Evolutionary conservation across 139 green algal species (phyloP).

Genomic region (Microglena sp.): DNA sequence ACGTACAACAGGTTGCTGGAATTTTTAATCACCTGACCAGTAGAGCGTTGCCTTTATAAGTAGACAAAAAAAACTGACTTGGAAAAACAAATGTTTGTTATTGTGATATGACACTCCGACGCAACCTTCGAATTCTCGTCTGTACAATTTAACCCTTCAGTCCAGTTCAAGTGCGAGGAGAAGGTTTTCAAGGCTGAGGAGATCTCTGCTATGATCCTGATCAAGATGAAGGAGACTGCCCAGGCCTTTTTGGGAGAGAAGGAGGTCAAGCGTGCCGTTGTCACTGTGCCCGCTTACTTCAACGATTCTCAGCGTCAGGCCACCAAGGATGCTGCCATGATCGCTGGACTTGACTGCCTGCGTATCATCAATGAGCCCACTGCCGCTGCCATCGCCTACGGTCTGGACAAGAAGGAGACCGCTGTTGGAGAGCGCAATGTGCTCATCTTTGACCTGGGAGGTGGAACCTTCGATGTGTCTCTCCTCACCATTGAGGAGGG

Average conservation of each 20-base stretch:
- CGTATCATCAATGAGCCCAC: constrained; percentile 99
- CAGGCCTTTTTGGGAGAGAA: constrained; percentile 49
- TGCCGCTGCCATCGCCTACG: constrained; percentile 88
- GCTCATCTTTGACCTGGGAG: constrained; percentile 94
- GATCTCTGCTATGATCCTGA: constrained; percentile 92
- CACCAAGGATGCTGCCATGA: constrained; percentile 92
- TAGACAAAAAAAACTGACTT: too few relatives aligned
- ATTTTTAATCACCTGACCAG: too few relatives aligned
- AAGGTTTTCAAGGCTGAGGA: constrained; percentile 93
- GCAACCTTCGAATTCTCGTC: too few relatives aligned
- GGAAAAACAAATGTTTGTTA: too few relatives aligned
- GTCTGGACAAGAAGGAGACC: constrained; percentile 71
- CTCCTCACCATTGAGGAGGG: constrained; percentile 97
- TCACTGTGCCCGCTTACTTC: constrained; percentile 98
- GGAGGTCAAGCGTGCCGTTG: constrained; percentile 84
- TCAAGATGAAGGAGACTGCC: constrained; percentile 96
- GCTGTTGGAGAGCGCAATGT: constrained; percentile 68
- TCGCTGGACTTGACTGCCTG: constrained; percentile 91
- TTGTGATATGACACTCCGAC: too few relatives aligned
- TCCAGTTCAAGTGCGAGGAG: constrained; percentile 69
- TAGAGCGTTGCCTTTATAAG: too few relatives aligned
- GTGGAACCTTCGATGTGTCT: constrained; percentile 96
- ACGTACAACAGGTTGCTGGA: too few relatives aligned
- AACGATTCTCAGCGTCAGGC: constrained; percentile 96
- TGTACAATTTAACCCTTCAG: too few relatives aligned